Base-by-base conservation (phyloP, 2,329 filamentous ascomycete species). In the Colletotrichum gigasporum region DNA sequence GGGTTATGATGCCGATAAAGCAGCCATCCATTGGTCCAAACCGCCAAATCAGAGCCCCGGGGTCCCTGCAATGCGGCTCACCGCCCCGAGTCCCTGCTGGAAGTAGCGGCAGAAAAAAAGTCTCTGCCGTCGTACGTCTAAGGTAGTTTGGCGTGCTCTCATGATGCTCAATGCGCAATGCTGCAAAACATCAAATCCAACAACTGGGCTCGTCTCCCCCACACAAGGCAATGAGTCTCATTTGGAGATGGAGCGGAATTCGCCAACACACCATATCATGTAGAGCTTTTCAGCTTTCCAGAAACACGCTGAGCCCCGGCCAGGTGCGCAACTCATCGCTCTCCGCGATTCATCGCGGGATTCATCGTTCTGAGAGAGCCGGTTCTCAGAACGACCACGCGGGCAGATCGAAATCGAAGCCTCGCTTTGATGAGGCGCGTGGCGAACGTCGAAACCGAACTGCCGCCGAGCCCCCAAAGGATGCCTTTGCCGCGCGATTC, bases 311-410 rank as follows among this genome's bases (percentile, higher is more conserved):
- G 11, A 41, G 37, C 20, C 32, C n/a, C 11, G 44, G n/a, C 8
- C 64, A 59, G n/a, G 47, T 57, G 26, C 60, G 59, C 28, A 34
- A 55, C 37, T 41, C 69, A 9, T 70, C 68, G 41, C 82, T 92
- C 64, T 91, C 90, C 9, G 90, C 90, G 42, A 93, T 94, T 71
- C 86, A 88, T 68, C 82, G 85, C 45, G 91, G 91, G 12, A 81
- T 93, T 57, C 86, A 88, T 44, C 71, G 79, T 74, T 75, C 86
- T 69, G 68, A 82, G 71, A 70, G 74, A 65, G 74, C 34, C 9
- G n/a, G 30, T 3, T 32, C 58, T 32, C 34, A 45, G 18, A 52
- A 39, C 20, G 14, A 32, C 11, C 63, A 52, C 30, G 22, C 51
- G 18, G 37, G 34, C 26, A 56, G 41, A 10, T 20, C 32, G 30